Conservation (phyloP, 331 rosid genomes). For the Quercus tomentella region DNA sequence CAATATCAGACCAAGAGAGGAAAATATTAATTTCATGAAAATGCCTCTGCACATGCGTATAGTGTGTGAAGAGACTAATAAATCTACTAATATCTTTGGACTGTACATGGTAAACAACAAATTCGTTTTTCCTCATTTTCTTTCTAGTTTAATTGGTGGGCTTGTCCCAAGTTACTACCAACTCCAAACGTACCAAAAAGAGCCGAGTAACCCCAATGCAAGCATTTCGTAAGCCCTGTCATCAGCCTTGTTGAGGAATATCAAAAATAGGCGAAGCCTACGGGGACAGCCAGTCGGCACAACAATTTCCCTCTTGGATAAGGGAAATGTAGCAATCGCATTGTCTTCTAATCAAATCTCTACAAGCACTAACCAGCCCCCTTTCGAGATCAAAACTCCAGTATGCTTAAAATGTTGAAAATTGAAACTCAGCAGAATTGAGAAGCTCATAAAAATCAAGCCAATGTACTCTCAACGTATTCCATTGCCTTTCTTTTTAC, state of each 20-base stretch:
- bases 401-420: not conserved
- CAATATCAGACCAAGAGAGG: no score
- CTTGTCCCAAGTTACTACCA: not conserved
- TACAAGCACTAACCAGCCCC: not conserved
- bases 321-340: not conserved
- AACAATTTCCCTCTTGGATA: not conserved
- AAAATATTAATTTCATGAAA: no score
- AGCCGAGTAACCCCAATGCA: not conserved
- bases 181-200: not conserved
- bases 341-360: not conserved
- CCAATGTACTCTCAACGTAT: conserved; percentile 60
- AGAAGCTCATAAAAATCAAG: conserved; percentile 28
- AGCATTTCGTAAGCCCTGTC: not conserved
- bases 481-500: conserved; percentile 85
- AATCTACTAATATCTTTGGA: not conserved
- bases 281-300: not conserved
- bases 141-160: not conserved
- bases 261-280: no score
- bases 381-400: not conserved
- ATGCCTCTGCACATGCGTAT: no score
- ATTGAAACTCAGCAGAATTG: not conserved
- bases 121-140: not conserved
- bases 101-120: not conserved
- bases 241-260: no score
- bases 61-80: no score